phyloP scores from a whole-genome alignment of 768 basidiomycete species.

The Hydnomerulius pinastri region DNA sequence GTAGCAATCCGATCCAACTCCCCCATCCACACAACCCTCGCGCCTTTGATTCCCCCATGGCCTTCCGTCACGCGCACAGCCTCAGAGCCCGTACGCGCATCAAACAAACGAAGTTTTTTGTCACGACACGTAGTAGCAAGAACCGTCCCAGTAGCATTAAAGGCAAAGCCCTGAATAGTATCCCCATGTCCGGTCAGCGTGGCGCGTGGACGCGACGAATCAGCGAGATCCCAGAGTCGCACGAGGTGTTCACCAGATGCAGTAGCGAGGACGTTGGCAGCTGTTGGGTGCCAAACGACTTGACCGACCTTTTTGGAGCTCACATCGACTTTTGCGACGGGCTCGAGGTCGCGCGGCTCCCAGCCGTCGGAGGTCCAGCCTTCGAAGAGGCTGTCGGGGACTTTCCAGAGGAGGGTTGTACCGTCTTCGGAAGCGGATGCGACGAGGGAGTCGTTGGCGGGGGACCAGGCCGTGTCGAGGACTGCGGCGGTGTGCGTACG shows the following conservation, averaged over 20 bases:
- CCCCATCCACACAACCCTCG: slow-evolving; percentile 89
- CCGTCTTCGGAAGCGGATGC: slow-evolving; percentile 95
- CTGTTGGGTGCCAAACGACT: slow-evolving; percentile 91
- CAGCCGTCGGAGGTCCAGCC: slow-evolving; percentile 86
- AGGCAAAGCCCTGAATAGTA: slow-evolving; percentile 82
- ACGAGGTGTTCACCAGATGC: slow-evolving; percentile 83
- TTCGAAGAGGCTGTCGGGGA: slow-evolving; percentile 66
- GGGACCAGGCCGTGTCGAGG: slow-evolving; percentile 96
- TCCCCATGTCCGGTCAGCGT: slow-evolving; percentile 79
- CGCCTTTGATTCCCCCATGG: slow-evolving; percentile 91
- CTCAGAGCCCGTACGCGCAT: slow-evolving; percentile 81
- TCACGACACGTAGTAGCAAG: slow-evolving; percentile 92
- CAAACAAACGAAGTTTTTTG: slow-evolving; percentile 89
- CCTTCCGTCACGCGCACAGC: slow-evolving; percentile 83
- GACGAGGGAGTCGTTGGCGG: slow-evolving; percentile 88
- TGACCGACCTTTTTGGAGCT: slow-evolving; percentile 91
- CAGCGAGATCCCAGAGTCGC: slow-evolving; percentile 89
- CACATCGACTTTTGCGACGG: slow-evolving; percentile 76
- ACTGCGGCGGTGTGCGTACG: slow-evolving; percentile 83
- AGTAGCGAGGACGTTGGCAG: slow-evolving; percentile 80
- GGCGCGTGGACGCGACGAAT: slow-evolving; percentile 61
- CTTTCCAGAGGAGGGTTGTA: slow-evolving; percentile 89
- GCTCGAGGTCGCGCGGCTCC: slow-evolving; percentile 82
- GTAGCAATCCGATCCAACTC: slow-evolving; percentile 86
- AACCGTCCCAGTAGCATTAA: slow-evolving; percentile 77